These are phyloP conservation scores for Coniella lustricola DNA, from an alignment of 2,329 filamentous ascomycete species.

Conservation along the genomic window DNA sequence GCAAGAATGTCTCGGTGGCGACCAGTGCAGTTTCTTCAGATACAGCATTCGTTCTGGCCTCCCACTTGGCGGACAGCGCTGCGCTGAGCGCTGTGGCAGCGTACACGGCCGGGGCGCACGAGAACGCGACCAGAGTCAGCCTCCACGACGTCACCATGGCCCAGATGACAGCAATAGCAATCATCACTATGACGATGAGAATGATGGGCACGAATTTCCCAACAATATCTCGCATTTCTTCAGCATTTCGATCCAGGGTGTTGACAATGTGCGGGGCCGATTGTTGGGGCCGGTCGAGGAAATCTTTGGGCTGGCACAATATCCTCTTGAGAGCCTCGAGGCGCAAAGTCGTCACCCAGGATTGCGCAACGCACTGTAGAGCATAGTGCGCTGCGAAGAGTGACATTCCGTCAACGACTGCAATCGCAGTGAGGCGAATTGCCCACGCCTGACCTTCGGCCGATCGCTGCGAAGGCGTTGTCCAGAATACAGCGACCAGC, in stretches of 20 bases:
- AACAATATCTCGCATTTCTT: conserved; percentile 80
- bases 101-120: conserved; percentile 61
- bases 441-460: conserved; percentile 58
- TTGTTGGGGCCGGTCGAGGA: conserved; percentile 68
- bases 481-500: conserved; percentile 64
- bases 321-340: conserved; percentile 61
- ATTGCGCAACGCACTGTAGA: conserved; percentile 63
- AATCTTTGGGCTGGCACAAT: conserved; percentile 66
- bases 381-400: conserved; percentile 63
- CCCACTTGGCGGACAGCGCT: conserved; percentile 62
- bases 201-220: conserved; percentile 69
- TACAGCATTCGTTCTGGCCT: conserved; percentile 57
- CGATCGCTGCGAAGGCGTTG: conserved; percentile 34
- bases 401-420: conserved; percentile 57
- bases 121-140: conserved; percentile 68
- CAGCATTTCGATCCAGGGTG: conserved; percentile 71
- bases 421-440: conserved; percentile 60
- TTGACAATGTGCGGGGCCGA: conserved; percentile 57
- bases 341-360: conserved; percentile 70
- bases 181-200: conserved; percentile 61
- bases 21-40: conserved; percentile 53
- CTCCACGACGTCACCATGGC: conserved; percentile 70
- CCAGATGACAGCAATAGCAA: conserved; percentile 65
- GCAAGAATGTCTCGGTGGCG: conserved; percentile 68
- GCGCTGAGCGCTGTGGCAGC: conserved; percentile 60